These are phyloP conservation scores for Tilletia indica DNA, from an alignment of 1,284 basidiomycete species.

Conservation along the genomic window DNA sequence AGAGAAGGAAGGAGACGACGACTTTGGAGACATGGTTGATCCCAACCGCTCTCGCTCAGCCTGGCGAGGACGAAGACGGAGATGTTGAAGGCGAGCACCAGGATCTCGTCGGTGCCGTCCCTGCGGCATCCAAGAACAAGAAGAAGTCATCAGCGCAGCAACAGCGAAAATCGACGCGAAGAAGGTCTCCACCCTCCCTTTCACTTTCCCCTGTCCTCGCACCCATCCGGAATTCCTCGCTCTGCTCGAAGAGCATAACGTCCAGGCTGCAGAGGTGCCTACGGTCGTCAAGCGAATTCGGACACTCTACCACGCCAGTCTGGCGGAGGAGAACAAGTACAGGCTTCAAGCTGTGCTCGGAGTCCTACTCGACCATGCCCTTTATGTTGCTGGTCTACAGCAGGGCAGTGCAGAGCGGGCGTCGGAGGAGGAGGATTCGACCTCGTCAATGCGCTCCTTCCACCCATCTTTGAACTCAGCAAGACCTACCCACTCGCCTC, in stretches of 20 bases:
- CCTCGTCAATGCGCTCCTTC: constrained; percentile 70
- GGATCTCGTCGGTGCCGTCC: constrained; percentile 20
- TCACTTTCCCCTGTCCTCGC: constrained; percentile 83
- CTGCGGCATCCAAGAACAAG: constrained; percentile 18
- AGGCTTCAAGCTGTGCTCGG: constrained; percentile 67
- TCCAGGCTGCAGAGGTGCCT: constrained; percentile 64
- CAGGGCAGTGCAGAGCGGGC: constrained; percentile 21
- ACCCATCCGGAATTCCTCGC: constrained; percentile 84
- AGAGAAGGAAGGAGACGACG: constrained; percentile 54
- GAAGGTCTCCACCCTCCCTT: constrained; percentile 64
- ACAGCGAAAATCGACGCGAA: constrained; percentile 6
- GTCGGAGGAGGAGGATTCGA: constrained; percentile 63
- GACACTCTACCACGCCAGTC: constrained; percentile 82
- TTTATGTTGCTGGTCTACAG: constrained; percentile 61
- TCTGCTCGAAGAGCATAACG: constrained; percentile 68
- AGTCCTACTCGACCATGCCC: constrained; percentile 86
- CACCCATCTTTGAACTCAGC: constrained; percentile 77
- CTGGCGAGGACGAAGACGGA: constrained; percentile 49
- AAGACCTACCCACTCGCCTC: constrained; percentile 77
- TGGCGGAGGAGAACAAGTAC: constrained; percentile 85
- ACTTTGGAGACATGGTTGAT: constrained; percentile 43
- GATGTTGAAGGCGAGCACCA: constrained; percentile 28
- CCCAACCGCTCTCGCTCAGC: constrained; percentile 36
- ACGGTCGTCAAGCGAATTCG: constrained; percentile 87
- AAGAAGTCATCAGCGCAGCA: constrained; percentile 5